Conservation (phyloP, 768 basidiomycete species). For the Cubamyces lactineus region DNA sequence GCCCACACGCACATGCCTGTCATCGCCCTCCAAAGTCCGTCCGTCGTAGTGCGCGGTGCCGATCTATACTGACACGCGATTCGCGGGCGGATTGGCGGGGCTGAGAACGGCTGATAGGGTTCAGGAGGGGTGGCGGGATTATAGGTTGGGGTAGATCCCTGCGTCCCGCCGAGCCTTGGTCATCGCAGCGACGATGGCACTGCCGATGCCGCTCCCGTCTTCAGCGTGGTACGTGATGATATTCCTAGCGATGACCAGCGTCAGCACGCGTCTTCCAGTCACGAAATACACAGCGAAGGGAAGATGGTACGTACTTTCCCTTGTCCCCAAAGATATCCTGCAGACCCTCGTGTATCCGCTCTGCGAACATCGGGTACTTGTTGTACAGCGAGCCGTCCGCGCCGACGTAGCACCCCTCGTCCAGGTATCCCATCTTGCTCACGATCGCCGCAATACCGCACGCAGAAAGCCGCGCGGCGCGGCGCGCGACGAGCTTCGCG, state of each 20-base stretch:
- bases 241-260: constrained; percentile 49
- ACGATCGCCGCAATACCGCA: constrained; percentile 98
- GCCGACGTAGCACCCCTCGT: constrained; percentile 87
- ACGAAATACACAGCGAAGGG: no score
- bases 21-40: neutral
- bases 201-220: constrained; percentile 93
- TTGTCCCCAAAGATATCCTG: constrained; percentile 96
- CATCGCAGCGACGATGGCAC: constrained; percentile 97
- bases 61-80: no score
- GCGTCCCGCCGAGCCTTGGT: constrained; percentile 79
- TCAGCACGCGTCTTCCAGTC: neutral
- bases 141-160: constrained; percentile 58
- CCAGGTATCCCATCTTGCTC: constrained; percentile 90
- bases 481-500: constrained; percentile 84
- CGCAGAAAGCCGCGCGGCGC: constrained; percentile 88
- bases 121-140: no score
- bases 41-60: neutral
- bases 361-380: constrained; percentile 96
- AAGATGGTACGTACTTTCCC: constrained; percentile 65
- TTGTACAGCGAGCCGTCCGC: constrained; percentile 97
- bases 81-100: no score
- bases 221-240: constrained; percentile 84
- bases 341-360: constrained; percentile 90
- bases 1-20: neutral
- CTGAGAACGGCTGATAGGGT: no score